Evolutionary conservation across 768 basidiomycete species (phyloP).

Genomic region (Hygrophorus russula): DNA sequence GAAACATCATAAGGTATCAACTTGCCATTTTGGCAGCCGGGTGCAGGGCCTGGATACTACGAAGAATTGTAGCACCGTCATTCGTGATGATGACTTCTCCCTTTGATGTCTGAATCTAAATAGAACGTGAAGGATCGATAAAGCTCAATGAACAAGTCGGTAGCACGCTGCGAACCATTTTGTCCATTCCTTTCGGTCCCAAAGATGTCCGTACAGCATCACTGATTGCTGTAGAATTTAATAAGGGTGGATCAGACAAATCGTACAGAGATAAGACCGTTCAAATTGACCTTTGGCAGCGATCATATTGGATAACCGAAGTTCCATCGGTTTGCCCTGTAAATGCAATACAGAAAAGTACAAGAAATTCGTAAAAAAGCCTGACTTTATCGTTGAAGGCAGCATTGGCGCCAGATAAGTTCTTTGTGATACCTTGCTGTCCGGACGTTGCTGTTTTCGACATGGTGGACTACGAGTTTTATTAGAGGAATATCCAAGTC

Average conservation of each 20-base stretch:
- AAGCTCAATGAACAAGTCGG: constrained; percentile 5
- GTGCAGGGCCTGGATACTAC: constrained; percentile 91
- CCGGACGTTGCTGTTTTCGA: neutral
- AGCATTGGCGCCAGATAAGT: constrained; percentile 50
- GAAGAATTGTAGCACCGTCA: constrained; percentile 96
- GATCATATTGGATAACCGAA: constrained; percentile 93
- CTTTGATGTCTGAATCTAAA: constrained; percentile 88
- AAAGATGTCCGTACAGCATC: constrained; percentile 95
- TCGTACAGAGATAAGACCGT: neutral
- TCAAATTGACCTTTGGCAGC: constrained; percentile 78
- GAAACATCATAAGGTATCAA: constrained; percentile 1
- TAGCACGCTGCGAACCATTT: constrained; percentile 60
- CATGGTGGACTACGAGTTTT: constrained; percentile 2
- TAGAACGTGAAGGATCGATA: constrained; percentile 4
- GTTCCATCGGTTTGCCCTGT: constrained; percentile 96
- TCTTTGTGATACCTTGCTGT: constrained; percentile 31
- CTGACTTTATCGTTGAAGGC: constrained; percentile 80
- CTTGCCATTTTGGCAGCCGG: constrained; percentile 95
- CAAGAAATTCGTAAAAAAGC: constrained; percentile 8
- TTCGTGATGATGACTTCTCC: constrained; percentile 98
- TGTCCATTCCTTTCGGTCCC: constrained; percentile 98
- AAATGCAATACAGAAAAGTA: constrained; percentile 9
- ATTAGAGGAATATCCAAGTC: neutral
- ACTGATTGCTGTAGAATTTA: constrained; percentile 63
- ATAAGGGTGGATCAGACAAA: constrained; percentile 8